Evolutionary conservation across 2,329 filamentous ascomycete species (phyloP), one percentile per base, ranked within the genome.

Genomic region (Fusarium sp.): DNA sequence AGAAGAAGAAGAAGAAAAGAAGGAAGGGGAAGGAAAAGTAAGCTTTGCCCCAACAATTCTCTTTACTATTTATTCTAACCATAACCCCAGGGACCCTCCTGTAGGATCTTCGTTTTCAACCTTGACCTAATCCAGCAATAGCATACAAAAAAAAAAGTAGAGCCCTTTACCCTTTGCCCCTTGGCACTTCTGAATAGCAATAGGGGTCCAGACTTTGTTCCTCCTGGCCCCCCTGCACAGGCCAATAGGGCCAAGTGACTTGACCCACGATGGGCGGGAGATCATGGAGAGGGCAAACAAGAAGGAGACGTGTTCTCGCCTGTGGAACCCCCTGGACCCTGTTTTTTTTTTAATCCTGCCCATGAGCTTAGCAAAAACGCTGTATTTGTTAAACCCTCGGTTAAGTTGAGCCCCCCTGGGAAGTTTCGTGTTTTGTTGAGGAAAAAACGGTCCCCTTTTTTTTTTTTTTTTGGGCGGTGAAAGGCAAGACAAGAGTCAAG

Each of bases 101-200:
- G 29, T 29, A 37, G 17, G n/a, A 19, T n/a, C 36, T n/a, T 25
- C 19, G 14, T 35, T 51, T 39, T 33, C 42, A 45, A 39, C 21
- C 64, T 65, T 65, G 60, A 53, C 66, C 67, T 55, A 66, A 69
- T 67, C 39, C 36, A 64, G 67, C 54, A 21, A 51, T 59, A 65
- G 65, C 53, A 66, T 61, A 36, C 42, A 50, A 59, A 17, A 52
- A 35, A 32, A 33, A 33, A 25, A 25, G 23, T 25, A 29, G 27
- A 13, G 27, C 27, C 27, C 27, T 13, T 29, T 25, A 7, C 23
- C 8, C 23, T 25, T 8, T 25, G 36, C 43, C 47, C 49, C 57
- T 45, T 47, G 50, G 14, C 29, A 58, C 37, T 25, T 46, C 35
- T 32, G 25, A 10, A 29, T 13, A 29, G 9, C 27, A 47, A 66